Base-by-base conservation (phyloP, 2,329 filamentous ascomycete genomes). In the Claviceps sp. region DNA sequence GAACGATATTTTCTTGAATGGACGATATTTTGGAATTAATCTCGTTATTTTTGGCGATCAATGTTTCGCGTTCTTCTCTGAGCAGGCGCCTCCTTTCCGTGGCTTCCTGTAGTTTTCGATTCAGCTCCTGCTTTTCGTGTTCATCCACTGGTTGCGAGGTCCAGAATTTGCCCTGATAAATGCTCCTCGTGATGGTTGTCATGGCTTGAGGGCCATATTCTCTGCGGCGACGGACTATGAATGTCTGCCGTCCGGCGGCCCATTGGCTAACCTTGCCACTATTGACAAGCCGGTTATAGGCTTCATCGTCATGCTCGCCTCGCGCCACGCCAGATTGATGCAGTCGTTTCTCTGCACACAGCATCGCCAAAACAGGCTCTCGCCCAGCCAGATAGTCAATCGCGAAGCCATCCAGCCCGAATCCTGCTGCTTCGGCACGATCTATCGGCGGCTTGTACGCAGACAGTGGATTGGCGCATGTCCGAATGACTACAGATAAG, bases 331-430 rank as follows among this genome's bases (percentile, higher is more conserved):
- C 88, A 5, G 84, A 83, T 26, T 72, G 70, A 59, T 95, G 81
- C 6, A 96, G 67, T 50, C 72, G 76, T 53, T 77, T 79, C 58
- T 86, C 84, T 13, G 81, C 77, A 65, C 89, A 96, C 22, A 98
- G 77, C 85, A 95, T 93, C 6, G 88, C 85, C 37, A 97, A 70
- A 1, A 98, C 87, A 1, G 86, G 78, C 1, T 84, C 81, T 0
- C 94, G 94, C 0, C 91, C 93, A 37, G 83, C 76, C 5, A 98
- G 63, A 54, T 78, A 87, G 61, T 97, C 86, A 26, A 86, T 74
- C 0, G 88, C 82, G 70, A 86, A 95, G 2, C 84, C 82, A 56
- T 94, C 85, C 48, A 98, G 78, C 0, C 88, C 88, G 66, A 81
- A 53, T 42, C 60, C 54, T 50, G 62, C 61, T 52, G 88, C 66